Evolutionary conservation across 2,329 filamentous ascomycete species (phyloP).

Genomic region (Penicillium sp.): DNA sequence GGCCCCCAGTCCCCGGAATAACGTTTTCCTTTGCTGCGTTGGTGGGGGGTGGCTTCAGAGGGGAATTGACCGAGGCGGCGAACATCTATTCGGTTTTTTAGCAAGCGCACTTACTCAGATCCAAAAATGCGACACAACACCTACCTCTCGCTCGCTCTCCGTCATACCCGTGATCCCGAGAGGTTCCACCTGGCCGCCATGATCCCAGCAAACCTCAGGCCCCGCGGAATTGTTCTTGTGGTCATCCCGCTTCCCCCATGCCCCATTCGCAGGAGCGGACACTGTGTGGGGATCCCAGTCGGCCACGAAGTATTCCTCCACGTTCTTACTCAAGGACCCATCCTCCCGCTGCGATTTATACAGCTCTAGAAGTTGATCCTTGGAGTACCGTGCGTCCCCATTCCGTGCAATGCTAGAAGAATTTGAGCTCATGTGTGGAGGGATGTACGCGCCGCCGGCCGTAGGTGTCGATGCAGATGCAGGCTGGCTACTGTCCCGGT

Average conservation of each 20-base stretch:
- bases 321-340: constrained; percentile 56
- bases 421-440: constrained; percentile 58
- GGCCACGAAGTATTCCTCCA: constrained; percentile 67
- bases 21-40: constrained; percentile 58
- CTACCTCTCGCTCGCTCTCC: constrained; percentile 64
- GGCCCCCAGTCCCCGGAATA: constrained; percentile 50
- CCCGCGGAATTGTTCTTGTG: constrained; percentile 71
- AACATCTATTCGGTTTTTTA: constrained; percentile 62
- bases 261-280: constrained; percentile 61
- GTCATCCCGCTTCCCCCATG: constrained; percentile 78
- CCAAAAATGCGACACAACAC: constrained; percentile 19
- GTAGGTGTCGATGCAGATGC: constrained; percentile 43
- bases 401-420: constrained; percentile 51
- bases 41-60: constrained; percentile 79
- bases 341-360: constrained; percentile 60
- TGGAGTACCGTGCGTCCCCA: constrained; percentile 67
- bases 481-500: constrained; percentile 43
- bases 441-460: constrained; percentile 55
- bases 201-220: constrained; percentile 91
- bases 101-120: constrained; percentile 3
- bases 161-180: constrained; percentile 71
- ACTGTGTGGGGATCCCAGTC: constrained; percentile 76
- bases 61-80: constrained; percentile 84
- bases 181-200: constrained; percentile 66
- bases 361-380: constrained; percentile 74